Conservation (phyloP, 441 rosid genomes). For the Brassica balearica region DNA sequence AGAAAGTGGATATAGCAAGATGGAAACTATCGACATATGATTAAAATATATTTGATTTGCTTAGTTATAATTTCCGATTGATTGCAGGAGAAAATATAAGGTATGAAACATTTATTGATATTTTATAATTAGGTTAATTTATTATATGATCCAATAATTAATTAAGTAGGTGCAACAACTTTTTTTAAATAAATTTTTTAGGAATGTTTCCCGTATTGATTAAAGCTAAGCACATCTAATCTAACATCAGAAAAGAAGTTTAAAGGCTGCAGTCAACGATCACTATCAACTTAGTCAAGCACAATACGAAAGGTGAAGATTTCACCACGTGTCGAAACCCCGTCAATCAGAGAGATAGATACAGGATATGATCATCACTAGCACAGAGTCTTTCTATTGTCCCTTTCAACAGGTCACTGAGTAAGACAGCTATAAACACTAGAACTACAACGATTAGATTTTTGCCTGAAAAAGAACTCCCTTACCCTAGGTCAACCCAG, state of each 20-base stretch:
- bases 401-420: conserved; percentile 44
- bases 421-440: conserved; percentile 33
- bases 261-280: conserved; percentile 25
- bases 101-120: too few species aligned
- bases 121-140: too few species aligned
- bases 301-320: conserved; percentile 19
- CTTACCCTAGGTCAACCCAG: conserved; percentile 36
- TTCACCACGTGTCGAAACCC: conserved; percentile 40
- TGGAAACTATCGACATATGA: too few species aligned
- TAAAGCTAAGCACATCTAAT: not conserved
- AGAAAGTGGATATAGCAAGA: too few species aligned
- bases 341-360: conserved; percentile 33
- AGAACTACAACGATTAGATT: conserved; percentile 20
- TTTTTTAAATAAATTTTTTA: too few species aligned
- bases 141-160: too few species aligned
- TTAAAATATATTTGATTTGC: too few species aligned
- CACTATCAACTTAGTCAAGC: conserved; percentile 36
- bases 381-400: conserved; percentile 40
- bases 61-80: too few species aligned
- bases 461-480: conserved; percentile 27
- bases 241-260: conserved; percentile 7
- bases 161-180: too few species aligned
- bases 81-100: too few species aligned
- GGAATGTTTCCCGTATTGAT: too few species aligned
- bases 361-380: conserved; percentile 42